phyloP scores from a whole-genome alignment of 805 yeast species.

The Metschnikowia cerradonensis region DNA sequence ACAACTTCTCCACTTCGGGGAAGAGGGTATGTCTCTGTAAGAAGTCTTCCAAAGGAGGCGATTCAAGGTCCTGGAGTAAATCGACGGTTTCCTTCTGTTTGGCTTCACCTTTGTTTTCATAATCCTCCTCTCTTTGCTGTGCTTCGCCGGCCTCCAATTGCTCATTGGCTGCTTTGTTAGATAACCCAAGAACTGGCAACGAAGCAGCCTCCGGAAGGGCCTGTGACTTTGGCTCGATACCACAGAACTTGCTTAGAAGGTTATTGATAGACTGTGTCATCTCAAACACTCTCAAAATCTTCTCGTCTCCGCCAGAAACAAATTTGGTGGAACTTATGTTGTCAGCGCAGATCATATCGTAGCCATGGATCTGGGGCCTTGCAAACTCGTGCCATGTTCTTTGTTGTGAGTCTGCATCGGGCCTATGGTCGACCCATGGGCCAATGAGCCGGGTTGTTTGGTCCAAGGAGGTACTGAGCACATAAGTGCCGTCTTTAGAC shows the following conservation, averaged over 20 bases:
- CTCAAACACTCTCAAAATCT: conserved; percentile 81
- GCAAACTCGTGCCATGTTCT: conserved; percentile 85
- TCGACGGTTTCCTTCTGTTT: conserved; percentile 42
- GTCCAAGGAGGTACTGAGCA: conserved; percentile 79
- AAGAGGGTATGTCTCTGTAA: conserved; percentile 87
- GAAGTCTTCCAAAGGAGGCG: conserved; percentile 78
- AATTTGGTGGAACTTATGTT: conserved; percentile 58
- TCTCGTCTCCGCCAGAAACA: conserved; percentile 95
- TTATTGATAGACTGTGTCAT: conserved; percentile 76
- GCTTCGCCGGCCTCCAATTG: conserved; percentile 40
- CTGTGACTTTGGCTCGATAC: conserved; percentile 24
- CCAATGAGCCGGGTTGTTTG: conserved; percentile 89
- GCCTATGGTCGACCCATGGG: conserved; percentile 44
- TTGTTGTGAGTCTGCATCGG: background rate
- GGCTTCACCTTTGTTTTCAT: conserved; percentile 30
- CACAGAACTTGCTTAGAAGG: conserved; percentile 54
- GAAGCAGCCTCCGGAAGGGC: conserved; percentile 78
- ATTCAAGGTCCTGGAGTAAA: conserved; percentile 41
- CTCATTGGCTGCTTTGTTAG: conserved; percentile 76
- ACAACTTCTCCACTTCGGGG: conserved; percentile 92
- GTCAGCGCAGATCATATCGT: conserved; percentile 83
- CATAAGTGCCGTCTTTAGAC: conserved; percentile 61
- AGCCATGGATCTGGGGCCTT: conserved; percentile 97
- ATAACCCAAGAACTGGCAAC: conserved; percentile 87
- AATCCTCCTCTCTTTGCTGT: conserved; percentile 38